Evolutionary conservation across 345 rosid genomes (phyloP), one percentile per base, ranked within the genome.

Genomic region (Microcos paniculata): DNA sequence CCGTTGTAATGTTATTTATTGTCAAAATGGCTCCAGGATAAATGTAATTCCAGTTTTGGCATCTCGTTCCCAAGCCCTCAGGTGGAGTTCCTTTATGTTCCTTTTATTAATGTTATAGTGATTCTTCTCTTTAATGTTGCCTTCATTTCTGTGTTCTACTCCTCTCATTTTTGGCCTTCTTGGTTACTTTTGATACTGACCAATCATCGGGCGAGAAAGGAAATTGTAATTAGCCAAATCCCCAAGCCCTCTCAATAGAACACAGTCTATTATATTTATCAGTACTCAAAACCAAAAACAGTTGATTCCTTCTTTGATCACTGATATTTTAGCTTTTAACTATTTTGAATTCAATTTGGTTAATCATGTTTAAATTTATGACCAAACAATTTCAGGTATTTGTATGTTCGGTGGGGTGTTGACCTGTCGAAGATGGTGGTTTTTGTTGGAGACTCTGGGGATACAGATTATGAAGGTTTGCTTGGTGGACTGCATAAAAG

Each of bases 401-500:
- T 96, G 11, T 87, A 84, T 45, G 92, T 96, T 40, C 92, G 98
- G 21, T 96, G 99, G 97, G 99, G 99, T 0, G 76, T 91, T 21
- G 96, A 96, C 62, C 74, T 94, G 84, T 82, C 92, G 28, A 94
- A 89, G 58, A 82, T 94, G 90, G 97, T 87, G 13, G 98, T 96
- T 57, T 91, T 96, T 63, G 97, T 86, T 1, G 99, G 98, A 4
- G 98, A 96, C 77, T 82, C 85, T 57, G 98, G 99, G 7, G 99
- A 96, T 80, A 94, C 98, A 0, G 99, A 96, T 75, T 96, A 96
- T 56, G 98, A 96, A 84, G 97, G 91, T 52, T 78, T 96, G 81
- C 93, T 96, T 0, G 96, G 97, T 18, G 99, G 99, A 52, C 30
- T 91, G 72, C 99, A 92, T 84, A 94, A 84, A 80, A 91, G 88